Evolutionary conservation across 768 basidiomycete genomes (phyloP).

Genomic region (Pisolithus microcarpus): DNA sequence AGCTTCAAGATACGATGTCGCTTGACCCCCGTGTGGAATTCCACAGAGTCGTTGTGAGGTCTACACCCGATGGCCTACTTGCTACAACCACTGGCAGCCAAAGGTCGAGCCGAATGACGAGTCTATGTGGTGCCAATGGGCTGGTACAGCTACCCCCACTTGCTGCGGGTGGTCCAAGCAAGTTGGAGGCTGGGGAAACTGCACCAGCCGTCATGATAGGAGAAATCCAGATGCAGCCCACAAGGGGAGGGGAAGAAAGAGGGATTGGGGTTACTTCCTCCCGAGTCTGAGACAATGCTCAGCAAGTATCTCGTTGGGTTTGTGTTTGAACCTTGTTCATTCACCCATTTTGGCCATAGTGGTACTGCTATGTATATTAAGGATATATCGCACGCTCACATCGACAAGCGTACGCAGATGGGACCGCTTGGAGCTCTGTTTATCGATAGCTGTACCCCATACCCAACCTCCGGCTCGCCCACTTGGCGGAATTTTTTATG

Average conservation of each 20-base stretch:
- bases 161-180: constrained; percentile 26
- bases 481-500: no score
- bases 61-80: constrained; percentile 37
- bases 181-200: constrained; percentile 46
- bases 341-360: no score
- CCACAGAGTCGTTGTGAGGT: constrained; percentile 66
- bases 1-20: constrained; percentile 56
- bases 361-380: no score
- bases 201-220: constrained; percentile 63
- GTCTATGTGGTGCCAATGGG: constrained; percentile 75
- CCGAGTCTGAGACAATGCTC: no score
- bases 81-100: constrained; percentile 85
- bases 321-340: no score
- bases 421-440: no score
- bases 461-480: no score
- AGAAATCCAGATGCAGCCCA: constrained; percentile 41
- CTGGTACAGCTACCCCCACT: constrained; percentile 59
- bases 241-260: background rate
- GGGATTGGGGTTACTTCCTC: no score
- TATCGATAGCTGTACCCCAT: no score
- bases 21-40: constrained; percentile 76
- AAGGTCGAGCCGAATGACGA: constrained; percentile 74
- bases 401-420: no score
- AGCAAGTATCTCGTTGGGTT: no score
- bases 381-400: no score